A percentile compares a stretch with the other conserved stretches of the same genome.
Conservation (phyloP, 352 stramenopile genomes). For the Phytophthora pinifolia region DNA sequence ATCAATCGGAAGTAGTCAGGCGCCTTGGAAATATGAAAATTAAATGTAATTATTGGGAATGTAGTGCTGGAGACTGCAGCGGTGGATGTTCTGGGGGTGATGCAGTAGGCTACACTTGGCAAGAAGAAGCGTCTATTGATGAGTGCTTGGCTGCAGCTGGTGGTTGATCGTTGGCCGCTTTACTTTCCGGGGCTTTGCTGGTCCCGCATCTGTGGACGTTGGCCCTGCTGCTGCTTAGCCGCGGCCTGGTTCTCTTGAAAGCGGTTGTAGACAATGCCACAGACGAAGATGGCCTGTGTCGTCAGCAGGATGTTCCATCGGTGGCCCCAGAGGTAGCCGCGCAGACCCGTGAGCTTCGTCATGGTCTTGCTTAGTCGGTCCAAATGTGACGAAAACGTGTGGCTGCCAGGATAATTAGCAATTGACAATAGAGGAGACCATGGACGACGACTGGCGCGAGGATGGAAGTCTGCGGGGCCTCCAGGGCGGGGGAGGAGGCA, state of each 20-base stretch:
- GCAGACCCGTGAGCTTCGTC: conserved; percentile 43
- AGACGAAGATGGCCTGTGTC: conserved; percentile 70
- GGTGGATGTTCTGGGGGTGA: no score
- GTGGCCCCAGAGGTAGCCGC: conserved; percentile 58
- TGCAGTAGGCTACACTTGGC: no score
- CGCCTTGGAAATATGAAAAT: no score
- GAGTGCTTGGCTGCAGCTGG: neutral
- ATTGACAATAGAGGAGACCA: conserved; percentile 12
- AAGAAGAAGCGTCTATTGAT: neutral
- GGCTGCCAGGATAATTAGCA: conserved; percentile 7
- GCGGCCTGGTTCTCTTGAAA: conserved; percentile 34
- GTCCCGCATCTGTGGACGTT: conserved; percentile 4
- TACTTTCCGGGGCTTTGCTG: conserved; percentile 12
- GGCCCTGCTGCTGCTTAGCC: no score
- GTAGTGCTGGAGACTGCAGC: no score
- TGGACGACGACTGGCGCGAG: conserved; percentile 78
- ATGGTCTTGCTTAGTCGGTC: neutral
- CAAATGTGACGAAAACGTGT: conserved; percentile 5
- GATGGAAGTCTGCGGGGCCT: conserved; percentile 74
- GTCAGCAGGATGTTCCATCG: conserved; percentile 81
- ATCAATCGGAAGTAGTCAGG: no score
- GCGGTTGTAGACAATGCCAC: conserved; percentile 59
- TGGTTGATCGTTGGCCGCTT: neutral
- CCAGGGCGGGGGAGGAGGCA: conserved; percentile 24
- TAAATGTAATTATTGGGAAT: no score